Percentiles rank a stretch among this genome's conserved stretches.
Evolutionary conservation across 768 basidiomycete genomes (phyloP).

Genomic region (Auriscalpium microsporum): DNA sequence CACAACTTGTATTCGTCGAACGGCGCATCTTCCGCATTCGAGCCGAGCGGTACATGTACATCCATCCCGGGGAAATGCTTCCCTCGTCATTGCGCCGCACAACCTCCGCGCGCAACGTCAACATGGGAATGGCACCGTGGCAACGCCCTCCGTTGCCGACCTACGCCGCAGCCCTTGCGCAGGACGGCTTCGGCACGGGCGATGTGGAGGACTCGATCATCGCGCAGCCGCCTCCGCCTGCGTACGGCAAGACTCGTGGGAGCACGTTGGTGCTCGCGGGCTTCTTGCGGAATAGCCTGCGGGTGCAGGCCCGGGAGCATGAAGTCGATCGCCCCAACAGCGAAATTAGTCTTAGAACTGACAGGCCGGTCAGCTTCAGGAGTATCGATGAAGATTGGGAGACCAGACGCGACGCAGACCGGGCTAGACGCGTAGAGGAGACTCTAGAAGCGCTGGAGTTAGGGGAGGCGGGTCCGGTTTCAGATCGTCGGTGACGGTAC

Average conservation of each 20-base stretch:
- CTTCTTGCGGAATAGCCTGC: slow-evolving; percentile 26
- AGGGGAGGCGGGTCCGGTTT: background rate
- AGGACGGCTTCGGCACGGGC: slow-evolving; percentile 62
- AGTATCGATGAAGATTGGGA: slow-evolving; percentile 53
- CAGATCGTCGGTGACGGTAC: background rate
- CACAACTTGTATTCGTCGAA: slow-evolving; percentile 54
- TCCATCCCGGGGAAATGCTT: slow-evolving; percentile 48
- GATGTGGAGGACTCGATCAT: slow-evolving; percentile 69
- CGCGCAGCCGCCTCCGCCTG: slow-evolving; percentile 61
- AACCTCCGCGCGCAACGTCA: background rate
- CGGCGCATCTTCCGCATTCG: slow-evolving; percentile 57
- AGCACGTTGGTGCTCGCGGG: slow-evolving; percentile 54
- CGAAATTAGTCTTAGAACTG: slow-evolving; percentile 18
- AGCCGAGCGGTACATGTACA: slow-evolving; percentile 50
- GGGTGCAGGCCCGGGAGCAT: slow-evolving; percentile 9
- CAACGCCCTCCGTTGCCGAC: slow-evolving; percentile 62
- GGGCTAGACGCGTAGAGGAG: slow-evolving; percentile 46
- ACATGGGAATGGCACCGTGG: slow-evolving; percentile 47
- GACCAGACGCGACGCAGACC: slow-evolving; percentile 41
- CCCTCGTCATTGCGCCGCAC: slow-evolving; percentile 13
- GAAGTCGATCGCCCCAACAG: slow-evolving; percentile 15
- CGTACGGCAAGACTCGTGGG: slow-evolving; percentile 69
- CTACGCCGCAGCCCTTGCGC: slow-evolving; percentile 60
- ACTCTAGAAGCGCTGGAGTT: slow-evolving; percentile 38
- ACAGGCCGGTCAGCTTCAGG: slow-evolving; percentile 46